Evolutionary conservation across 2,329 filamentous ascomycete species (phyloP), one percentile per base, ranked within the genome.

Genomic region (Tympanopsis confertula): DNA sequence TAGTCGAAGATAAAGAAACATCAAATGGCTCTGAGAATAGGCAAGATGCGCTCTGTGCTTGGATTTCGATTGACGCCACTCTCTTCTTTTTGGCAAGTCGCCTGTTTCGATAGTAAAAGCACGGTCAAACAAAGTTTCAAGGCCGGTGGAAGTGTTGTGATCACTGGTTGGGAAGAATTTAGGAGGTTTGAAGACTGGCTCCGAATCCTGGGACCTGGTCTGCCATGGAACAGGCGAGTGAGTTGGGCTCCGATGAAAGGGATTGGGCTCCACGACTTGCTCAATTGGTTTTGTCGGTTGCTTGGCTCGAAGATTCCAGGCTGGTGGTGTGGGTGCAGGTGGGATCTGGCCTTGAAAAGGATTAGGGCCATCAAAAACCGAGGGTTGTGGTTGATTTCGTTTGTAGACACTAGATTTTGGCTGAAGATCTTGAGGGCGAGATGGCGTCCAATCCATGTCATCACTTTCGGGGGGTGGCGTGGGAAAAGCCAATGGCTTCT

Each of bases 361-460:
- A 55, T 50, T 50, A 18, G 44, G 49, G 35, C 48, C 47, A 30
- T 54, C 48, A 32, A 53, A 50, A 26, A n/a, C n/a, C 14, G 24
- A 29, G 2, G 13, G 4, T 20, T 35, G n/a, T 3, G 13, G 4
- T 20, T 35, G n/a, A 17, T 4, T 10, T 10, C 17, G 15, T 35
- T 50, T 48, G 20, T 49, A 43, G n/a, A 53, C 43, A 37, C 52
- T 53, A 13, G 53, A 43, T 5, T 36, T 56, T 20, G 55, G 54
- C 33, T 49, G 50, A 15, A 61, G 49, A 15, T 55, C 43, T 38
- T 57, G 51, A 29, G 60, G 54, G 24, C 10, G 10, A 33, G 63
- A 61, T n/a, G 65, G 65, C 22, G 61, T 62, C 65, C 65, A 69
- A 42, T 69, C 65, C 65, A 69, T 68, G 24, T 52, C 49, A 19